These are phyloP conservation scores for Penicillium sp. DNA, from an alignment of 2,329 filamentous ascomycete genomes.

Conservation along the genomic window DNA sequence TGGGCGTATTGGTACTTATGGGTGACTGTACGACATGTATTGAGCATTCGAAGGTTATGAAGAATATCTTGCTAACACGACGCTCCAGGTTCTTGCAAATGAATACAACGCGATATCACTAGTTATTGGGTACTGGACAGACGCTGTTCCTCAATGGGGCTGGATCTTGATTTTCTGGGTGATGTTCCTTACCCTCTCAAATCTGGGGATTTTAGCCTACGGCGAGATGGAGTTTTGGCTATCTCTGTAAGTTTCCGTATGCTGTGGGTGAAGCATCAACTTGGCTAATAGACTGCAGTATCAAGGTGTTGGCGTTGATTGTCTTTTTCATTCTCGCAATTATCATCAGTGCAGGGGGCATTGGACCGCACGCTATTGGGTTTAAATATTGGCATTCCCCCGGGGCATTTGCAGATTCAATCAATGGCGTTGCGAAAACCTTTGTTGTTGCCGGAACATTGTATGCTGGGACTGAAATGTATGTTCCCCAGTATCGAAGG, in stretches of 20 bases:
- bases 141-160: slow-evolving; percentile 45
- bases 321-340: slow-evolving; percentile 37
- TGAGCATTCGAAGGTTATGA: not conserved
- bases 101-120: slow-evolving; percentile 49
- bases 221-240: slow-evolving; percentile 54
- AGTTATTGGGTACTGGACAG: slow-evolving; percentile 47
- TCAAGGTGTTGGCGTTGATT: slow-evolving; percentile 33
- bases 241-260: slow-evolving; percentile 27
- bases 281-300: slow-evolving; percentile 20
- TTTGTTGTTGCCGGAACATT: slow-evolving; percentile 37
- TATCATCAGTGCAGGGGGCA: slow-evolving; percentile 34
- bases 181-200: slow-evolving; percentile 43
- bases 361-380: slow-evolving; percentile 31
- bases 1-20: slow-evolving; percentile 65
- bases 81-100: slow-evolving; percentile 35
- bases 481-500: not conserved
- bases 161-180: slow-evolving; percentile 50
- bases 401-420: slow-evolving; percentile 34
- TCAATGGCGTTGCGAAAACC: slow-evolving; percentile 37
- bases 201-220: slow-evolving; percentile 47
- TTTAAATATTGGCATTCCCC: slow-evolving; percentile 41
- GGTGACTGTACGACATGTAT: slow-evolving; percentile 34
- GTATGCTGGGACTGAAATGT: slow-evolving; percentile 38
- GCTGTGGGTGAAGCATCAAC: not conserved
- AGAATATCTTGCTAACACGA: not conserved